These are phyloP conservation scores for Ceratobasidium sp. DNA, from an alignment of 1,284 basidiomycete genomes.

Conservation along the genomic window DNA sequence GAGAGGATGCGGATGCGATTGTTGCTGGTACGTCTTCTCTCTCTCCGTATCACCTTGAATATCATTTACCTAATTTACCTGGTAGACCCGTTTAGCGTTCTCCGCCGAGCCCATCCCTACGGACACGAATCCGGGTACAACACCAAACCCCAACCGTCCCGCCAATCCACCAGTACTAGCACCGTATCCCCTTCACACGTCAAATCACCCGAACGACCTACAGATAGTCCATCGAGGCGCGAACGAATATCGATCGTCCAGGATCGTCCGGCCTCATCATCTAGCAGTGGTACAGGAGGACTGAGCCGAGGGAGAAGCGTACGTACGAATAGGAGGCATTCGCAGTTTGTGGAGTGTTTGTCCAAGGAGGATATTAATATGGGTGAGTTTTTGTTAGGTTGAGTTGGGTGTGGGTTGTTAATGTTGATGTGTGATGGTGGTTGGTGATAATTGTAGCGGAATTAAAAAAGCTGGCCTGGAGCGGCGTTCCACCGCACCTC, in stretches of 20 bases:
- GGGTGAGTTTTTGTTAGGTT: conserved; percentile 62
- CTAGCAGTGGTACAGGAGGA: conserved; percentile 25
- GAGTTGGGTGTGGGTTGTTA: no score
- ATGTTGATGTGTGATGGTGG: no score
- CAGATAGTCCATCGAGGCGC: not conserved
- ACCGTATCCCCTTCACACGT: conserved; percentile 47
- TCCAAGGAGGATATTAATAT: conserved; percentile 81
- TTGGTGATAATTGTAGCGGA: conserved; percentile 67
- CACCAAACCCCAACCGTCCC: conserved; percentile 21
- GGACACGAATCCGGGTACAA: conserved; percentile 37
- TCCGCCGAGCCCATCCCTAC: conserved; percentile 2
- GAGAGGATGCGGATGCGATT: conserved; percentile 55
- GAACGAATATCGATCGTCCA: conserved; percentile 6
- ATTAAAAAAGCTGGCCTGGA: conserved; percentile 94
- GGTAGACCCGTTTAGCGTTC: conserved; percentile 2
- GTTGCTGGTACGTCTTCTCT: conserved; percentile 54
- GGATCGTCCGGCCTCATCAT: not conserved
- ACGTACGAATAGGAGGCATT: conserved; percentile 74
- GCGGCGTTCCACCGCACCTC: conserved; percentile 90
- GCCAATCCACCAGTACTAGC: conserved; percentile 48
- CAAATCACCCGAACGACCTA: conserved; percentile 39
- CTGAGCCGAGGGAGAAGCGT: conserved; percentile 75
- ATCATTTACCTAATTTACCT: not conserved
- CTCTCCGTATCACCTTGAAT: not conserved
- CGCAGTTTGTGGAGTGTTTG: conserved; percentile 79